phyloP scores from a whole-genome alignment of 2,329 filamentous ascomycete genomes.

The Lecanicillium sp. region DNA sequence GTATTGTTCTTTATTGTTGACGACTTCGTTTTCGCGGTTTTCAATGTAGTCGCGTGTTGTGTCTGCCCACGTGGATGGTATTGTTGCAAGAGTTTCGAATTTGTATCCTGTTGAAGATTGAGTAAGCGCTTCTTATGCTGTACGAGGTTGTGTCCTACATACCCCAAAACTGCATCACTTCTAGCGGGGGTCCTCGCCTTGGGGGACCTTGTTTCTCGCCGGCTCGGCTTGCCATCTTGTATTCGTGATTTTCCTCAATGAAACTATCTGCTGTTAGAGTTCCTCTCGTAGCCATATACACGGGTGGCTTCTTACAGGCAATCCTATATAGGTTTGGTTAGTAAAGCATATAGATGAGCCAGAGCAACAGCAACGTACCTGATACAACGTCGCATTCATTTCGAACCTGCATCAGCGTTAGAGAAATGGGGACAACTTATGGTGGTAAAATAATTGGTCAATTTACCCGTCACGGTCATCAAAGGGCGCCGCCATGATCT shows the following conservation, averaged over 20 bases:
- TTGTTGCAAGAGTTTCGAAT: slow-evolving; percentile 78
- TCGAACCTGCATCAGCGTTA: slow-evolving; percentile 57
- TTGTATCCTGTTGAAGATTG: slow-evolving; percentile 65
- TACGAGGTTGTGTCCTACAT: slow-evolving; percentile 11
- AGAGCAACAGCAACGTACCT: slow-evolving; percentile 51
- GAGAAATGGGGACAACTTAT: slow-evolving; percentile 7
- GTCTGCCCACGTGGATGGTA: slow-evolving; percentile 67
- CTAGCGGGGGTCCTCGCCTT: slow-evolving; percentile 47
- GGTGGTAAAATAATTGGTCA: slow-evolving; percentile 8
- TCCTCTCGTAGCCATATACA: slow-evolving; percentile 5
- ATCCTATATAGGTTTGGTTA: slow-evolving; percentile 32
- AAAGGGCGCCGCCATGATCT: slow-evolving; percentile 83
- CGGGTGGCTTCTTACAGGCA: slow-evolving; percentile 41
- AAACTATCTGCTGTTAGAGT: slow-evolving; percentile 50
- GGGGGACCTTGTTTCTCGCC: slow-evolving; percentile 33
- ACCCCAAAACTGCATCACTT: slow-evolving; percentile 94
- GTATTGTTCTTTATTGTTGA: slow-evolving; percentile 90
- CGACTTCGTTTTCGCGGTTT: slow-evolving; percentile 57
- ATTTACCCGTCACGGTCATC: slow-evolving; percentile 68
- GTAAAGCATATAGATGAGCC: slow-evolving; percentile 12
- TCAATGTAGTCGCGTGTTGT: slow-evolving; percentile 73
- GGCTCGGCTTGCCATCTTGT: slow-evolving; percentile 56
- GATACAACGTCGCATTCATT: slow-evolving; percentile 89
- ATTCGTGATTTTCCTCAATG: slow-evolving; percentile 82
- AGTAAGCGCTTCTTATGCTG: not conserved